Conservation (phyloP, 2,329 filamentous ascomycete genomes). For the Epichloe amarillans region DNA sequence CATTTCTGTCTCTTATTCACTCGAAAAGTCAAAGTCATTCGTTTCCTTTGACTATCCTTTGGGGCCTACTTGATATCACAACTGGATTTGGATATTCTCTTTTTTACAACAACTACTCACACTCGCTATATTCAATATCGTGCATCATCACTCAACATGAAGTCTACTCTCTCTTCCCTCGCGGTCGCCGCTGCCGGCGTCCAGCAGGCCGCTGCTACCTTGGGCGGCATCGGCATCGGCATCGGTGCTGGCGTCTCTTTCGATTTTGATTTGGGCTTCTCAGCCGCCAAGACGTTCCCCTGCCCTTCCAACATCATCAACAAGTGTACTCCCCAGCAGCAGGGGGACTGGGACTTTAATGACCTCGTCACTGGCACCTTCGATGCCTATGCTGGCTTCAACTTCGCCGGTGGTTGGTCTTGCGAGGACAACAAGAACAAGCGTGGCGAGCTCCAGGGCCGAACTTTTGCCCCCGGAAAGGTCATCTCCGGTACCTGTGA, state of each 20-base stretch:
- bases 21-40: constrained; percentile 40
- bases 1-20: constrained; percentile 7
- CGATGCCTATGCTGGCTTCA: constrained; percentile 55
- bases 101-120: constrained; percentile 1
- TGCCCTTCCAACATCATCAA: constrained; percentile 65
- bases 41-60: constrained; percentile 33
- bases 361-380: constrained; percentile 50
- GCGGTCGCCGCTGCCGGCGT: constrained; percentile 38
- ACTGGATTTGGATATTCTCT: constrained; percentile 7
- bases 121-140: constrained; percentile 5
- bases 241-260: constrained; percentile 5
- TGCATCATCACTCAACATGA: constrained; percentile 29
- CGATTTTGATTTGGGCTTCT: constrained; percentile 7
- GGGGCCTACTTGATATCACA: constrained; percentile 16
- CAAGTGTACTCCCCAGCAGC: constrained; percentile 59
- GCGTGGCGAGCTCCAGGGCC: constrained; percentile 41
- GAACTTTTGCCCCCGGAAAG: constrained; percentile 36
- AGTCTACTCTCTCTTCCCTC: constrained; percentile 31
- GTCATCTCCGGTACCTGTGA: constrained; percentile 45
- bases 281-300: constrained; percentile 35
- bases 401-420: constrained; percentile 56
- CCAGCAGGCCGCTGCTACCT: constrained; percentile 35
- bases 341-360: constrained; percentile 57
- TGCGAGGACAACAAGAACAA: constrained; percentile 48
- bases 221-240: constrained; percentile 10